phyloP scores from a whole-genome alignment of 2,329 filamentous ascomycete species.

The Nemania serpens region DNA sequence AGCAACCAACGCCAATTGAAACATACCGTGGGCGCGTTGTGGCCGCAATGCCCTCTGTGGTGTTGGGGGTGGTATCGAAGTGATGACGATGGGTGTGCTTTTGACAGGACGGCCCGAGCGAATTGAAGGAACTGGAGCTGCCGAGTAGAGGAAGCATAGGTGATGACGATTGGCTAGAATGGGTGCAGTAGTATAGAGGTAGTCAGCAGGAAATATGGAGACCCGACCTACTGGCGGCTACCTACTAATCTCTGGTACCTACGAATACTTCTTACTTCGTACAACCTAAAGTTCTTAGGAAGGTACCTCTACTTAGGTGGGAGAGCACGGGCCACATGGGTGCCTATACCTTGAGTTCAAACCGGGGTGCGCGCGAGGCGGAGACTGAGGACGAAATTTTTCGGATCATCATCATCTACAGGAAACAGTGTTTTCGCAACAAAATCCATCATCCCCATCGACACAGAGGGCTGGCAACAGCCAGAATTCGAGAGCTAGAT shows the following conservation, averaged over 20 bases:
- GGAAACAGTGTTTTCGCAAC: conserved; percentile 50
- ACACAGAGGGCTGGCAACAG: conserved; percentile 58
- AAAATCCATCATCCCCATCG: conserved; percentile 52
- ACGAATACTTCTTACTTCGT: no score
- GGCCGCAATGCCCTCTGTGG: conserved; percentile 40
- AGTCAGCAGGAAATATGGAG: conserved; percentile 22
- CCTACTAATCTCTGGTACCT: not conserved
- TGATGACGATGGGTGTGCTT: conserved; percentile 29
- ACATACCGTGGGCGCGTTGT: conserved; percentile 44
- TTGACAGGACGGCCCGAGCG: conserved; percentile 16
- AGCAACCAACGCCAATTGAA: conserved; percentile 21
- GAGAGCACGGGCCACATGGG: conserved; percentile 15
- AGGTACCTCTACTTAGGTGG: no score
- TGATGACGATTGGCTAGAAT: conserved; percentile 20
- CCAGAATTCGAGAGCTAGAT: conserved; percentile 55
- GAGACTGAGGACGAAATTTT: conserved; percentile 40
- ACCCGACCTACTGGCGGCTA: not conserved
- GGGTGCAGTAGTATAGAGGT: not conserved
- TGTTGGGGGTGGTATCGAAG: conserved; percentile 7
- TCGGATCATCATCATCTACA: conserved; percentile 51
- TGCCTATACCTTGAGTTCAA: not conserved
- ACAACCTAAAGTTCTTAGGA: no score
- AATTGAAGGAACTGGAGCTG: conserved; percentile 19
- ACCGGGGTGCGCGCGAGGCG: conserved; percentile 27
- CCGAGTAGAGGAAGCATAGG: not conserved